A percentile compares a stretch with the other conserved stretches of the same genome.
phyloP scores from a whole-genome alignment of 2,329 filamentous ascomycete species.

The Talaromyces sp. region DNA sequence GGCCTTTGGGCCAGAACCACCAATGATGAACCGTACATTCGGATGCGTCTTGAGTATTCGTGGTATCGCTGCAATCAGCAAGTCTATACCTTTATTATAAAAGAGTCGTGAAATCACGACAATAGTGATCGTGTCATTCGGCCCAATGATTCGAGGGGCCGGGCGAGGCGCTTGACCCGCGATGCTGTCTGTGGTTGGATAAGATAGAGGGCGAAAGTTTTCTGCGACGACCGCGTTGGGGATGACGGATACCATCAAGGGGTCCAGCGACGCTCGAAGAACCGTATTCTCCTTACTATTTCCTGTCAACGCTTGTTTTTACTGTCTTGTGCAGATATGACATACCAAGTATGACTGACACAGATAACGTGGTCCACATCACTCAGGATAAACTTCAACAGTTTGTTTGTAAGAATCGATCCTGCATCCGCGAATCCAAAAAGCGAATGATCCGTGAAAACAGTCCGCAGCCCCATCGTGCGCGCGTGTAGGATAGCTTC shows the following conservation, averaged over 20 bases:
- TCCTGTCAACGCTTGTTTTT: not conserved
- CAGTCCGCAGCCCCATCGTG: conserved; percentile 92
- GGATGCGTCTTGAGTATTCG: conserved; percentile 84
- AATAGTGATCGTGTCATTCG: conserved; percentile 86
- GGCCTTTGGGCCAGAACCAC: conserved; percentile 89
- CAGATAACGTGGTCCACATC: conserved; percentile 98
- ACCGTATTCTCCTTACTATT: conserved; percentile 95
- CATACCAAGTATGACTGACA: conserved; percentile 92
- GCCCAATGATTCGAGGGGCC: conserved; percentile 66
- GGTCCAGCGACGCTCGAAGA: conserved; percentile 86
- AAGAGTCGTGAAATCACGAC: conserved; percentile 96
- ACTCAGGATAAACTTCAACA: conserved; percentile 91
- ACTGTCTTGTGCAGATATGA: not conserved
- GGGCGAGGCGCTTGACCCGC: conserved; percentile 38
- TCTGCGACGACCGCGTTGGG: conserved; percentile 96
- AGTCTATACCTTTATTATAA: conserved; percentile 97
- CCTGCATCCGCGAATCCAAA: conserved; percentile 96
- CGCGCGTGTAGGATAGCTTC: conserved; percentile 92
- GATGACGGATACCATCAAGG: conserved; percentile 95
- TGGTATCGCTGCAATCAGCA: conserved; percentile 93
- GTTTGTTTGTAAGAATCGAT: conserved; percentile 94
- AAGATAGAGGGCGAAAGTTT: conserved; percentile 75
- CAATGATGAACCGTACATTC: conserved; percentile 95
- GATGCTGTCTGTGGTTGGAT: conserved; percentile 36
- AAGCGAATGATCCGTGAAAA: conserved; percentile 95